Conservation (phyloP, 768 basidiomycete species). For the Termitomyces sp. region DNA sequence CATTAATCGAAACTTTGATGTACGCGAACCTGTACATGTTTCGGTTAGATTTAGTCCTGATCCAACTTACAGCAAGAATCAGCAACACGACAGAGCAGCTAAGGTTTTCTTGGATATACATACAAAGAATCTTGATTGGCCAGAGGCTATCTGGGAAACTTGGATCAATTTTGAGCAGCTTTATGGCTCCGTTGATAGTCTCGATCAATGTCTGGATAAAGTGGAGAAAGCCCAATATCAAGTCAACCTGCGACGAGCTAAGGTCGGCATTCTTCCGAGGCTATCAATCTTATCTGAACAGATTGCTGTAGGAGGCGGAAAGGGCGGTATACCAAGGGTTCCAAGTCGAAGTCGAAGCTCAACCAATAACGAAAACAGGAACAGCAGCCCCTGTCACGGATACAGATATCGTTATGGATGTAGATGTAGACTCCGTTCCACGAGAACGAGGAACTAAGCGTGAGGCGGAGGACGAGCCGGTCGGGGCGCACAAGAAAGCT, state of each 20-base stretch:
- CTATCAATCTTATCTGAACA: neutral
- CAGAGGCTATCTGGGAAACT: slow-evolving; percentile 89
- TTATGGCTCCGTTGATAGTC: slow-evolving; percentile 64
- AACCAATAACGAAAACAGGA: slow-evolving; percentile 29
- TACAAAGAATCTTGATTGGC: slow-evolving; percentile 83
- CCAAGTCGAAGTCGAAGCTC: slow-evolving; percentile 38
- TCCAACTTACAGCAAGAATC: slow-evolving; percentile 37
- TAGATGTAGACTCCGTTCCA: slow-evolving; percentile 12
- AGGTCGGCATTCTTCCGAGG: slow-evolving; percentile 34
- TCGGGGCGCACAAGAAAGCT: slow-evolving; percentile 50
- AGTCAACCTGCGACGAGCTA: slow-evolving; percentile 57
- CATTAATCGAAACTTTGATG: slow-evolving; percentile 72
- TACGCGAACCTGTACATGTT: slow-evolving; percentile 27
- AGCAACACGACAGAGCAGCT: slow-evolving; percentile 56
- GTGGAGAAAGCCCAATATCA: slow-evolving; percentile 61
- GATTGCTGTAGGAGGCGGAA: slow-evolving; percentile 52
- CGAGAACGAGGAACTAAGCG: slow-evolving; percentile 58
- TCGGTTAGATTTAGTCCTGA: neutral
- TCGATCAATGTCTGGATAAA: slow-evolving; percentile 58
- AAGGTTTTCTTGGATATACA: slow-evolving; percentile 61
- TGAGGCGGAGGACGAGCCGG: slow-evolving; percentile 50
- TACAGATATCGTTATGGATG: slow-evolving; percentile 14
- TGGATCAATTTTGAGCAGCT: slow-evolving; percentile 87
- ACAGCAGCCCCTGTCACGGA: slow-evolving; percentile 19
- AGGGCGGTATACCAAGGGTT: slow-evolving; percentile 47